Evolutionary conservation across 208 protist species (phyloP).

Genomic region (Leishmania turanica): DNA sequence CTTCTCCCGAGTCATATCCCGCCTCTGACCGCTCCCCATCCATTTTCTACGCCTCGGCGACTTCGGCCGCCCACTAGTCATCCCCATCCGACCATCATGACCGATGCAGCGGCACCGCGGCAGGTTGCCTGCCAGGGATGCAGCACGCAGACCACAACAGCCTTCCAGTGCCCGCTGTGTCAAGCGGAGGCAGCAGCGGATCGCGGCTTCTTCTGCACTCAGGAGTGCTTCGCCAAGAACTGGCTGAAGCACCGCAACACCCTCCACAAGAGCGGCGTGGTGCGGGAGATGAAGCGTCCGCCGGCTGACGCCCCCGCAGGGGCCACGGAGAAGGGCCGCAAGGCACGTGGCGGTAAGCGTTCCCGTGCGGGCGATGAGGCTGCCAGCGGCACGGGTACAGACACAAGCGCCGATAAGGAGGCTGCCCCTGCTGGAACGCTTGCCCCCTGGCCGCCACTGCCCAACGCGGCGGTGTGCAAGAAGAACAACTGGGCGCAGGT

Average conservation of each 20-base stretch:
- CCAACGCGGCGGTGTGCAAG: constrained; percentile 20
- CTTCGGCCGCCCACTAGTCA: background rate
- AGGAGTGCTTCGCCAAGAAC: constrained; percentile 83
- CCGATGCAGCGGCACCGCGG: background rate
- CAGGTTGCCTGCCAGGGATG: constrained; percentile 62
- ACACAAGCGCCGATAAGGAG: background rate
- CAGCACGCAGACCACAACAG: constrained; percentile 34
- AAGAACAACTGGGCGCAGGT: constrained; percentile 24
- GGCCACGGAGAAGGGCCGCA: background rate
- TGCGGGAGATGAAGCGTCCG: constrained; percentile 46
- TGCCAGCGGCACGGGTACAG: background rate
- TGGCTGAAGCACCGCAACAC: constrained; percentile 78
- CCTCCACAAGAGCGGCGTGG: constrained; percentile 70
- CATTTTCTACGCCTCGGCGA: background rate
- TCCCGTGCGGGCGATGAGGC: constrained; percentile 1
- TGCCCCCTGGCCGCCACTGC: constrained; percentile 51
- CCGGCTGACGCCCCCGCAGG: background rate
- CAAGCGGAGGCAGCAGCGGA: constrained; percentile 63
- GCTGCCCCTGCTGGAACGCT: background rate
- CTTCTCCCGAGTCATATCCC: background rate
- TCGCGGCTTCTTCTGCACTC: constrained; percentile 82
- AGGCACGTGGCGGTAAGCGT: background rate
- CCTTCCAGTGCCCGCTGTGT: constrained; percentile 87
- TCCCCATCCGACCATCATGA: background rate
- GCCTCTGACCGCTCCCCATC: background rate